A percentile compares a stretch with the other conserved stretches of the same genome.
Evolutionary conservation across 1,284 basidiomycete species (phyloP).

Genomic region (Trichosporon ovoides): DNA sequence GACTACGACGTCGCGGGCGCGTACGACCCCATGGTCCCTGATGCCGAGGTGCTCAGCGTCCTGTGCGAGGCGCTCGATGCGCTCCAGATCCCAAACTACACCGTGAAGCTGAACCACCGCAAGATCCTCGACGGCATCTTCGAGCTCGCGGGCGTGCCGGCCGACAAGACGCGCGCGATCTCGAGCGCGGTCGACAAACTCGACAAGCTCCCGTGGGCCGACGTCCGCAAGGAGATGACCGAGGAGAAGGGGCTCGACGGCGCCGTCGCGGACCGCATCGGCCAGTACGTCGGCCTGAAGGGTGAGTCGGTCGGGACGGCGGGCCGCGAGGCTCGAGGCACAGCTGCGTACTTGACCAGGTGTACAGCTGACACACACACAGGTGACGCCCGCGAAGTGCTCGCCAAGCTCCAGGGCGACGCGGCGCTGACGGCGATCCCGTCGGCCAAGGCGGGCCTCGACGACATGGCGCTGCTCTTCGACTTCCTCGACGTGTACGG

Average conservation of each 20-base stretch:
- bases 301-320: constrained; percentile 52
- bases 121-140: constrained; percentile 98
- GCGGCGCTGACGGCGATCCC: constrained; percentile 62
- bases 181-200: constrained; percentile 98
- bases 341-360: not conserved
- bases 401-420: constrained; percentile 70
- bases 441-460: constrained; percentile 73
- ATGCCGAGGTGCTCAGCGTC: constrained; percentile 83
- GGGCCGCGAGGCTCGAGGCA: not conserved
- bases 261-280: constrained; percentile 86
- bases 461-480: constrained; percentile 88
- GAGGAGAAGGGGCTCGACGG: constrained; percentile 85
- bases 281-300: constrained; percentile 92
- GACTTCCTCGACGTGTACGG: constrained; percentile 70
- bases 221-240: constrained; percentile 94
- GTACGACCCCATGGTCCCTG: constrained; percentile 96
- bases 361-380: constrained; percentile 3
- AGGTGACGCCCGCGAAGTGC: constrained; percentile 62
- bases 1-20: constrained; percentile 94
- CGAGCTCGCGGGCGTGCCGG: constrained; percentile 89
- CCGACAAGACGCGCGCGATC: constrained; percentile 87
- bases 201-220: constrained; percentile 89
- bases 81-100: constrained; percentile 88
- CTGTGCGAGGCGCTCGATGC: constrained; percentile 74
- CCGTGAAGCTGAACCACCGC: constrained; percentile 94